Conservation (phyloP, 306 rosid genomes). For the Begonia peltatifolia region DNA sequence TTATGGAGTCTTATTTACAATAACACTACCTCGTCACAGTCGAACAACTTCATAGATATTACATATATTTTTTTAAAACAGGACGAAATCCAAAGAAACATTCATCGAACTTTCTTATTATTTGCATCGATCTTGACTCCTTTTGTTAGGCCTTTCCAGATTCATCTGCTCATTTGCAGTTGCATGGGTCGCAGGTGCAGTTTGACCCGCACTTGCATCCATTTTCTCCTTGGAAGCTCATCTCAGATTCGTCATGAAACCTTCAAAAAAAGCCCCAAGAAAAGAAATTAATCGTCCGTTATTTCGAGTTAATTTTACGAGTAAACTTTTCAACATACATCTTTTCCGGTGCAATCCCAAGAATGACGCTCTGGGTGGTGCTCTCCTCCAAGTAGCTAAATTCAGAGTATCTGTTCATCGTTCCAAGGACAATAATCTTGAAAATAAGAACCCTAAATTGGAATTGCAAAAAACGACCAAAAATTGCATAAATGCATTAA, state of each 20-base stretch:
- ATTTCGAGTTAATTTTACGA: neutral
- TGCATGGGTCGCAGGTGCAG: conserved; percentile 19
- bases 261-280: neutral
- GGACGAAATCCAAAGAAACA: neutral
- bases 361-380: conserved; percentile 13
- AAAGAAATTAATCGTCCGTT: neutral
- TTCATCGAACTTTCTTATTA: conserved; percentile 1
- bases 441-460: conserved; percentile 6
- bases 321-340: conserved; percentile 7
- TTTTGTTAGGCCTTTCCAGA: neutral
- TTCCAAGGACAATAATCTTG: too few species aligned
- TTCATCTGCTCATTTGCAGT: conserved; percentile 7
- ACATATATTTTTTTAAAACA: neutral
- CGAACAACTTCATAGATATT: too few species aligned
- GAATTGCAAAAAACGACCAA: neutral
- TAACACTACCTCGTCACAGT: too few species aligned
- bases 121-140: neutral
- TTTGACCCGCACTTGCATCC: conserved; percentile 16
- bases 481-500: neutral
- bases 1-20: too few species aligned
- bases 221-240: conserved; percentile 22
- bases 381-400: conserved; percentile 16
- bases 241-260: conserved; percentile 16
- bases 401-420: conserved; percentile 7
- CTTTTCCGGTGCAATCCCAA: conserved; percentile 21